phyloP scores from a whole-genome alignment of 352 stramenopile genomes.

The Phytophthora syringae region DNA sequence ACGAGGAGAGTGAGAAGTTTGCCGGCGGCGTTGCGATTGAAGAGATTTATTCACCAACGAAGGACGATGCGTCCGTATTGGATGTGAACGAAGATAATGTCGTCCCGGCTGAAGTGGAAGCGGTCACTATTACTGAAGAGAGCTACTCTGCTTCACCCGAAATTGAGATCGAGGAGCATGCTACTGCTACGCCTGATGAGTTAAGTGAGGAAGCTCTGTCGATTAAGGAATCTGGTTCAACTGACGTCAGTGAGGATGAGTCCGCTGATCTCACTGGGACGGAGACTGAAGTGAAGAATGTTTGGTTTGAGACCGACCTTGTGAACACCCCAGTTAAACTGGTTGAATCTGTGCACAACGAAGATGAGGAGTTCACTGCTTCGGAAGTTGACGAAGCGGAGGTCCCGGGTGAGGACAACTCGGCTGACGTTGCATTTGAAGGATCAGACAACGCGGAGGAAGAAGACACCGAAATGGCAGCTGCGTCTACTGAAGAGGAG shows the following conservation, averaged over 20 bases:
- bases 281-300: neutral
- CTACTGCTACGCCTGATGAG: neutral
- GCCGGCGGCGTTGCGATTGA: neutral
- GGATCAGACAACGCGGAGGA: slow-evolving; percentile 1
- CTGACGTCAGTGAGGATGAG: neutral
- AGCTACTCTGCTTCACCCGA: neutral
- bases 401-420: neutral
- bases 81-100: neutral
- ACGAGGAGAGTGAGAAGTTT: slow-evolving; percentile 1
- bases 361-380: neutral
- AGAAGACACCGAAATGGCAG: slow-evolving; percentile 1
- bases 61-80: neutral
- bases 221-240: slow-evolving; percentile 1
- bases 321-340: neutral
- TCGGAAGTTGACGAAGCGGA: slow-evolving; percentile 8
- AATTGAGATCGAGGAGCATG: slow-evolving; percentile 1
- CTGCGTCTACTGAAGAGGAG: neutral
- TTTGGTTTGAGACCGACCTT: neutral
- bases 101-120: slow-evolving; percentile 5
- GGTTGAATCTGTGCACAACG: slow-evolving; percentile 3
- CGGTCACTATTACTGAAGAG: neutral
- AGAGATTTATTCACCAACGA: neutral
- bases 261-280: neutral
- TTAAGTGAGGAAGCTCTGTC: neutral
- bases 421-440: slow-evolving; percentile 1